phyloP scores from a whole-genome alignment of 495 filamentous ascomycete genomes.

The Trichoderma orchidacearum region DNA sequence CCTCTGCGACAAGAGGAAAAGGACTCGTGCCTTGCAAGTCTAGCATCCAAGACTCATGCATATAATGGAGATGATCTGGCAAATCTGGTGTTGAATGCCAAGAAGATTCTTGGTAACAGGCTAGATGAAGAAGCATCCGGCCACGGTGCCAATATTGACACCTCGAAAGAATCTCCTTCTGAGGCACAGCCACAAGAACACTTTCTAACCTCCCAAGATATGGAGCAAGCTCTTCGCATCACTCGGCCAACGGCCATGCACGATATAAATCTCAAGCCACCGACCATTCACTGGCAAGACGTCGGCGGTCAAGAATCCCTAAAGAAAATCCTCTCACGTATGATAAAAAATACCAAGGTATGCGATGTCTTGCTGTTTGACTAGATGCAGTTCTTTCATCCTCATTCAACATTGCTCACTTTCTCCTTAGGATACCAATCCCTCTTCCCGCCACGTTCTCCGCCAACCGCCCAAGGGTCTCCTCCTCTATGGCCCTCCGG shows the following conservation, averaged over 20 bases:
- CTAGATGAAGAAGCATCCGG: constrained; percentile 8
- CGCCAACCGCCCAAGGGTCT: constrained; percentile 57
- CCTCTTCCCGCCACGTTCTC: neutral
- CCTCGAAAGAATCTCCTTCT: neutral
- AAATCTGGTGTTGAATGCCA: constrained; percentile 28
- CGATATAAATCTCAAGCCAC: constrained; percentile 78
- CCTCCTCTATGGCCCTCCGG: constrained; percentile 85
- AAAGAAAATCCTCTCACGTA: constrained; percentile 40
- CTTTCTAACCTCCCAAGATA: constrained; percentile 24
- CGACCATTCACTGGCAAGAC: constrained; percentile 76
- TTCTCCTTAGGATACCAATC: constrained; percentile 2
- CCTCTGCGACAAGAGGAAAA: constrained; percentile 18
- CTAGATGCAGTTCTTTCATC: too few species aligned
- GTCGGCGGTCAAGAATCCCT: constrained; percentile 80
- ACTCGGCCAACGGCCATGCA: constrained; percentile 75
- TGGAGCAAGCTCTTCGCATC: constrained; percentile 24
- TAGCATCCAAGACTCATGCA: constrained; percentile 39
- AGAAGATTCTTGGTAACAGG: constrained; percentile 10
- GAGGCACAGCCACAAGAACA: neutral
- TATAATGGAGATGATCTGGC: constrained; percentile 36
- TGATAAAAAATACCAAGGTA: constrained; percentile 5
- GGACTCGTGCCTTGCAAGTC: constrained; percentile 22
- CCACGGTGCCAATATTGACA: neutral
- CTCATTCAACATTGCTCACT: neutral
- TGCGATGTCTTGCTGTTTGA: too few species aligned